These are phyloP conservation scores for Tylopilus rubrobrunneus DNA, from an alignment of 768 basidiomycete genomes.

Conservation along the genomic window DNA sequence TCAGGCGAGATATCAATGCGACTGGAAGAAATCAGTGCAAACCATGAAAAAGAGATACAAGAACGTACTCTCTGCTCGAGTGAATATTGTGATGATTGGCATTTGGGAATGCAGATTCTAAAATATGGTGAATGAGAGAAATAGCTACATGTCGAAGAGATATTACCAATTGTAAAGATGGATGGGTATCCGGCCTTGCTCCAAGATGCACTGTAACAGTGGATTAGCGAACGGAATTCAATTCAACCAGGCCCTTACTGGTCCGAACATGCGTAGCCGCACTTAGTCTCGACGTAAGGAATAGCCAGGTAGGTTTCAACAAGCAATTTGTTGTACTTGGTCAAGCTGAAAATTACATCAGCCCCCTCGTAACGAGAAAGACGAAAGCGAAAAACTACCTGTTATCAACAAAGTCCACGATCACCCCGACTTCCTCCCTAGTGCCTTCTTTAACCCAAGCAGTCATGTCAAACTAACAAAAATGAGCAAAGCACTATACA, in stretches of 20 bases:
- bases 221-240: slow-evolving; percentile 22
- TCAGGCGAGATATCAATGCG: slow-evolving; percentile 83
- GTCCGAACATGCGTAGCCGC: slow-evolving; percentile 93
- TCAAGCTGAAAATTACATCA: slow-evolving; percentile 48
- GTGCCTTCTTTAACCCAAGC: slow-evolving; percentile 89
- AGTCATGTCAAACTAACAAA: slow-evolving; percentile 81
- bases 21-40: slow-evolving; percentile 37
- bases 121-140: not conserved
- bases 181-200: slow-evolving; percentile 80
- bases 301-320: slow-evolving; percentile 77
- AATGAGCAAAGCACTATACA: slow-evolving; percentile 16
- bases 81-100: slow-evolving; percentile 79
- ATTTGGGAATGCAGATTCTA: slow-evolving; percentile 69
- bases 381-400: slow-evolving; percentile 36
- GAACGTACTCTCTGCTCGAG: slow-evolving; percentile 68
- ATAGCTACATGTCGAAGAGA: not conserved
- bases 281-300: slow-evolving; percentile 78
- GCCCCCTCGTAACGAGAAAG: slow-evolving; percentile 14
- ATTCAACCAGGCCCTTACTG: slow-evolving; percentile 52
- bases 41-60: slow-evolving; percentile 34
- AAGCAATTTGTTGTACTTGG: slow-evolving; percentile 73
- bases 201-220: slow-evolving; percentile 64
- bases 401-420: slow-evolving; percentile 77
- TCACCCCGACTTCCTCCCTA: slow-evolving; percentile 75
- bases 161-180: slow-evolving; percentile 67